Percentiles rank a stretch among this genome's conserved stretches.
Conservation (phyloP, 129 eudicot genomes). For the Flaveria ramosissima region DNA sequence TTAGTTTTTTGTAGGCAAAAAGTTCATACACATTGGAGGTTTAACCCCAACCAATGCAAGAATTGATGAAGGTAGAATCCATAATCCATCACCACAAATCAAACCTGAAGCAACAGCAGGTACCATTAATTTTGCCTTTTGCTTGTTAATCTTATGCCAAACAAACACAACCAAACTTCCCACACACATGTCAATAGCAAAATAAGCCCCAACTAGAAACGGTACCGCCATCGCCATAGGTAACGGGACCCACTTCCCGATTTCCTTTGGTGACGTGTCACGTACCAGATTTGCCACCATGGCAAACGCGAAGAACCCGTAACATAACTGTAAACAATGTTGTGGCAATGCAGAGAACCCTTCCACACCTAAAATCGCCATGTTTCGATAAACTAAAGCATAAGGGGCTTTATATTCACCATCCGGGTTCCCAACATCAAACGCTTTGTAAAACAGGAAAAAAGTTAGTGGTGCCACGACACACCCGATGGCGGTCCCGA, state of each 20-base stretch:
- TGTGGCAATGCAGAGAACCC: slow-evolving; percentile 86
- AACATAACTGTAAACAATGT: slow-evolving; percentile 84
- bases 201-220: slow-evolving; percentile 83
- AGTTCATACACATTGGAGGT: slow-evolving; percentile 88
- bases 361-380: slow-evolving; percentile 89
- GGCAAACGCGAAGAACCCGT: slow-evolving; percentile 80
- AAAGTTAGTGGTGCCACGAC: slow-evolving; percentile 81
- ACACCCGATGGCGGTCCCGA: slow-evolving; percentile 91
- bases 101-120: slow-evolving; percentile 92
- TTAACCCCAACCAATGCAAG: slow-evolving; percentile 67
- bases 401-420: slow-evolving; percentile 89
- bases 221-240: slow-evolving; percentile 99
- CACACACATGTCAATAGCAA: slow-evolving; percentile 87
- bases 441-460: slow-evolving; percentile 76
- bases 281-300: slow-evolving; percentile 57
- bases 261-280: slow-evolving; percentile 39
- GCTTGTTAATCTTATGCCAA: slow-evolving; percentile 63
- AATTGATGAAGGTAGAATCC: slow-evolving; percentile 78
- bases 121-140: slow-evolving; percentile 68
- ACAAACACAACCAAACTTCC: slow-evolving; percentile 75
- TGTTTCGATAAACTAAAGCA: slow-evolving; percentile 81
- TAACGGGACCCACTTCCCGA: slow-evolving; percentile 72
- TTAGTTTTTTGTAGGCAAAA: slow-evolving; percentile 37
- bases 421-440: slow-evolving; percentile 73
- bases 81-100: slow-evolving; percentile 88